A percentile compares a stretch with the other conserved stretches of the same genome.
These are phyloP conservation scores for Fomitiporia mediterranea DNA, from an alignment of 1,284 basidiomycete species.

Conservation along the genomic window DNA sequence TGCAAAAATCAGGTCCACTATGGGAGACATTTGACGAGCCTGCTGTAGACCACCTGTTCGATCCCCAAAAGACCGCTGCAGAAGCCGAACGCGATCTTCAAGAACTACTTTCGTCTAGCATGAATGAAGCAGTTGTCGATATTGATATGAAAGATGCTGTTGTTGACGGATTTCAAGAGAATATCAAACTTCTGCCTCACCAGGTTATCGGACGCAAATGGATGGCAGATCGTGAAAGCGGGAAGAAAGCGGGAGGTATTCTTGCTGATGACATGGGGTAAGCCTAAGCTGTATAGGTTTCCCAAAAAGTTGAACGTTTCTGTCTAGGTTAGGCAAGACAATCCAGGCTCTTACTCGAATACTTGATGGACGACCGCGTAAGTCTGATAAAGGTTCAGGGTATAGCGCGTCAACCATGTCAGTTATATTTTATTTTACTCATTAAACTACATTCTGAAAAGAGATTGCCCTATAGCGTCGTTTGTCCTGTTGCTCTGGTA, in stretches of 20 bases:
- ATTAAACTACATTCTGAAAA: background rate
- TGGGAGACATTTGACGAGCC: conserved; percentile 32
- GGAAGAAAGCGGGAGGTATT: conserved; percentile 81
- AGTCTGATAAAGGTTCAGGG: conserved; percentile 67
- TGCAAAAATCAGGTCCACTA: conserved; percentile 16
- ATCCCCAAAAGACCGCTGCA: conserved; percentile 35
- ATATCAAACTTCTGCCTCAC: conserved; percentile 75
- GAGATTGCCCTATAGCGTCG: conserved; percentile 45
- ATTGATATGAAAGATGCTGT: conserved; percentile 59
- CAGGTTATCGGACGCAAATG: conserved; percentile 82
- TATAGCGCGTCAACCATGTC: conserved; percentile 73
- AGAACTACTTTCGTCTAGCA: conserved; percentile 33
- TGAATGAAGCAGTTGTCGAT: conserved; percentile 49
- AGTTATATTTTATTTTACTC: too few species aligned
- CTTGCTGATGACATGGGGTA: conserved; percentile 91
- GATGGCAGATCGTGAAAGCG: conserved; percentile 83
- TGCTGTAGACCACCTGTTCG: conserved; percentile 32
- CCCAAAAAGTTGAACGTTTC: background rate
- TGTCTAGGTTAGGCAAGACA: conserved; percentile 76
- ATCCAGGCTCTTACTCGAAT: conserved; percentile 88
- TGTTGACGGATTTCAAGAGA: conserved; percentile 70
- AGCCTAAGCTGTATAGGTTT: conserved; percentile 20
- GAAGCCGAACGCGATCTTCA: conserved; percentile 50
- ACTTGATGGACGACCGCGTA: conserved; percentile 66
- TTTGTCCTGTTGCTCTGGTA: conserved; percentile 82